Evolutionary conservation across 257 asterid species (phyloP).

Genomic region (Nicotiana sylvestris): DNA sequence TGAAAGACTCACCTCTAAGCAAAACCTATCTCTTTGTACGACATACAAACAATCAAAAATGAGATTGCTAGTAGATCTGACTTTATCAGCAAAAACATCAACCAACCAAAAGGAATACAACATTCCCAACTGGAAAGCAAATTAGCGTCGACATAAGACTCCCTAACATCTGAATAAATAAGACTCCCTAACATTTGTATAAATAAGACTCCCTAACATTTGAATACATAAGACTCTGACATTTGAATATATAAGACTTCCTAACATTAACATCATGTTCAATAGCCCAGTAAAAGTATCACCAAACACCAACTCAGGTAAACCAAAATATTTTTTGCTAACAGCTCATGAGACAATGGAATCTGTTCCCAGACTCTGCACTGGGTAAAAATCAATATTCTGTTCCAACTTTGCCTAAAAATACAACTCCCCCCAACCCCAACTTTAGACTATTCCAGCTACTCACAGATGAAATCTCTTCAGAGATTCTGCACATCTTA

Average conservation of each 20-base stretch:
- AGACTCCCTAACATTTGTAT: too few relatives aligned
- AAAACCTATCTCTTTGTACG: conserved; percentile 5
- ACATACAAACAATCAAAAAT: not conserved
- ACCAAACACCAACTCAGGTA: too few relatives aligned
- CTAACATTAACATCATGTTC: too few relatives aligned
- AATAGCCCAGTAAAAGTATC: too few relatives aligned
- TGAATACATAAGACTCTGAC: too few relatives aligned
- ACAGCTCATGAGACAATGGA: not conserved
- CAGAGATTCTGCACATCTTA: not conserved
- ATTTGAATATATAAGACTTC: too few relatives aligned
- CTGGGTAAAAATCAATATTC: not conserved
- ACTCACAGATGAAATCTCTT: not conserved
- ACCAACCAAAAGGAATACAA: too few relatives aligned
- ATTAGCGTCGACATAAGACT: too few relatives aligned
- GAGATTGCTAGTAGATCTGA: not conserved
- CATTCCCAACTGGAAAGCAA: too few relatives aligned
- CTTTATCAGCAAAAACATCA: too few relatives aligned
- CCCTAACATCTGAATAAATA: too few relatives aligned
- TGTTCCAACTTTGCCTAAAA: not conserved
- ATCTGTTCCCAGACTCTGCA: not conserved
- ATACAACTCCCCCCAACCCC: not conserved
- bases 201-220: too few relatives aligned
- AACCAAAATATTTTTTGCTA: not conserved
- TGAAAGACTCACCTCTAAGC: conserved; percentile 46
- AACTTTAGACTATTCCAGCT: conserved; percentile 3